Base-by-base conservation (phyloP, 2,329 filamentous ascomycete species). In the Fusarium subtropicale region DNA sequence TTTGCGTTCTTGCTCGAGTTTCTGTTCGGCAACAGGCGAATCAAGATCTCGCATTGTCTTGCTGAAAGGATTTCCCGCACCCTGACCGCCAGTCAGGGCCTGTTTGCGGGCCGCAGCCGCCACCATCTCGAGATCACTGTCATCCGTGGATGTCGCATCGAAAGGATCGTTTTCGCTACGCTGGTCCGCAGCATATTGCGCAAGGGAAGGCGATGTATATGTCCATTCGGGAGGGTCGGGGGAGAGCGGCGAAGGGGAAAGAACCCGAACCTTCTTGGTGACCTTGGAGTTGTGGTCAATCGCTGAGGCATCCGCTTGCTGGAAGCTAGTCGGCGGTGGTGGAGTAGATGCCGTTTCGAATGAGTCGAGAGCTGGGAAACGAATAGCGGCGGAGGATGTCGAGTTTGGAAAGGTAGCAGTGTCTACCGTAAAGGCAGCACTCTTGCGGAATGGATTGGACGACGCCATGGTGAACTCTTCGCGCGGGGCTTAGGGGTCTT, bases 211-310 rank as follows among this genome's bases (percentile, higher is more conserved):
- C 61, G 76, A 56, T 60, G 76, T 64, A 57, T 76, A 69, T 18
- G 74, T 79, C 77, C 73, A 79, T 61, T 77, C 77, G 22, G 78
- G 76, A 30, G 85, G 86, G 69, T 87, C 86, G 69, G 86, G 85
- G 15, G 85, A 86, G n/a, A 85, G 84, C 5, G 88, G 87, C 61
- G 87, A 88, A 53, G 88, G 88, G 42, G 88, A 90, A 75, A 90
- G 84, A 11, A 91, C 86, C 74, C 90, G 87, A 64, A 92, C 90
- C 74, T 87, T 91, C 79, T 91, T 91, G 62, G 86, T 83, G 39
- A 87, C 82, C 81, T 86, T 92, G 41, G 77, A 76, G 68, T 79
- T 84, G 51, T 63, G 70, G 72, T 81, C 69, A 74, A 78, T 38
- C 64, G 75, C 78, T 58, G 80, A 76, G 44, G 76, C 74, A 26